Conservation (phyloP, 495 filamentous ascomycete genomes). For the Physcia stellaris region DNA sequence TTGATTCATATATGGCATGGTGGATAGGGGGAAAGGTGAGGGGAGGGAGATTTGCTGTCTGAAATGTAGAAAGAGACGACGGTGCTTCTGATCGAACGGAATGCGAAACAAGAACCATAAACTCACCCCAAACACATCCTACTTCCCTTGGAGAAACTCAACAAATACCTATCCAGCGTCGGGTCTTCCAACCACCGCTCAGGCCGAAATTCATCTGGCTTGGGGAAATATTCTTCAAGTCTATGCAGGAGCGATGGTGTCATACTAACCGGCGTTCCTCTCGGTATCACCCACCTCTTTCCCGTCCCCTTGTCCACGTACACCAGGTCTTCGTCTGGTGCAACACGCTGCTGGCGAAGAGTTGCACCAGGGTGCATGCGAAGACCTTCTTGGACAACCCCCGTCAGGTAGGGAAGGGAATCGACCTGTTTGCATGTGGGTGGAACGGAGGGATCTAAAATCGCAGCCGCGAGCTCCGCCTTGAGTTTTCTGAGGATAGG, state of each 20-base stretch:
- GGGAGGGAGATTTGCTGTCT: no score
- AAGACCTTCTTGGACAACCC: not conserved
- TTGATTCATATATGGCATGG: no score
- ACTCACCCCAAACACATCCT: conserved; percentile 33
- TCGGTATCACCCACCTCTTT: conserved; percentile 23
- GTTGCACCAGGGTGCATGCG: conserved; percentile 22
- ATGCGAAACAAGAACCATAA: no score
- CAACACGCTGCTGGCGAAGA: conserved; percentile 26
- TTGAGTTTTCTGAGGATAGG: not conserved
- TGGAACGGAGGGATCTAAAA: not conserved
- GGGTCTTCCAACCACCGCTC: conserved; percentile 31
- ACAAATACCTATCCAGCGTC: conserved; percentile 22
- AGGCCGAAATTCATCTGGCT: conserved; percentile 18
- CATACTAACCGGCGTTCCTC: conserved; percentile 29
- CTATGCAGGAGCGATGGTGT: conserved; percentile 32
- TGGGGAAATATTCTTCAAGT: conserved; percentile 14
- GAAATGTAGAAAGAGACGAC: no score
- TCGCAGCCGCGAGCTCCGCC: not conserved
- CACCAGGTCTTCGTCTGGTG: conserved; percentile 23
- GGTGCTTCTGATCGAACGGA: no score
- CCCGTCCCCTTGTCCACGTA: no score
- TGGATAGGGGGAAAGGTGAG: no score
- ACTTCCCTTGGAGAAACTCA: conserved; percentile 31
- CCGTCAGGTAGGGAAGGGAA: not conserved
- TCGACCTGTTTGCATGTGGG: not conserved